Base-by-base conservation (phyloP, 2,329 filamentous ascomycete genomes). In the Pochonia chlamydosporia region DNA sequence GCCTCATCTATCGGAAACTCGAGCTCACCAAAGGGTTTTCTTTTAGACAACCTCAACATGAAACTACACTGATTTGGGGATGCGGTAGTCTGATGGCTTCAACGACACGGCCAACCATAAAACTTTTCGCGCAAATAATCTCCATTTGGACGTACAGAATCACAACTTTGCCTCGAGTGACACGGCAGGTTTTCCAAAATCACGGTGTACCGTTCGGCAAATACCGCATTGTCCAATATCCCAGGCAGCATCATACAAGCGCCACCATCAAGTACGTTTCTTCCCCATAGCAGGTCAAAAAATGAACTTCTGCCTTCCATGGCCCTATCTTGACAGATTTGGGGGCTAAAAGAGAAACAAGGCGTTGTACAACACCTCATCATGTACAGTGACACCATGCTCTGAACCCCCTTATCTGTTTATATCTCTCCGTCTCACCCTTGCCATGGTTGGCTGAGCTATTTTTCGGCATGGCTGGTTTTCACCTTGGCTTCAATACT, bases 201-300 rank as follows among this genome's bases (percentile, higher is more conserved):
- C n/a, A 41, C 23, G 10, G 20, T 40, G 35, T 35, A 26, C 31
- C 25, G 11, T 18, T 48, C 25, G 40, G 46, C 46, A 48, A 44
- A 44, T 25, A 39, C 14, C 20, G 35, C 40, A 44, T 44, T 40
- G 24, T 25, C 43, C 30, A 33, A 33, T 33, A 31, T 40, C n/a
- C 40, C 21, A 20, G 24, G 14, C 33, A 40, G 14, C 30, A 33
- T 33, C 9, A 33, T n/a, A 5, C 9, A 33, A n/a, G 14, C 14
- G 30, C 39, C 25, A 18, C 39, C 36, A 20, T 25, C 9, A 5
- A 31, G 21, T 26, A 35, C 28, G 26, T 28, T 36, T 21, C 26
- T 28, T 7, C 7, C 26, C 13, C 26, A 13, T 28, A 7, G 13
- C 26, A 8, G 7, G 7, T 7, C 26, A 8, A 28, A 13, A 13